Evolutionary conservation across 1,139 yeast species (phyloP).

Genomic region (Candida neerlandica): DNA sequence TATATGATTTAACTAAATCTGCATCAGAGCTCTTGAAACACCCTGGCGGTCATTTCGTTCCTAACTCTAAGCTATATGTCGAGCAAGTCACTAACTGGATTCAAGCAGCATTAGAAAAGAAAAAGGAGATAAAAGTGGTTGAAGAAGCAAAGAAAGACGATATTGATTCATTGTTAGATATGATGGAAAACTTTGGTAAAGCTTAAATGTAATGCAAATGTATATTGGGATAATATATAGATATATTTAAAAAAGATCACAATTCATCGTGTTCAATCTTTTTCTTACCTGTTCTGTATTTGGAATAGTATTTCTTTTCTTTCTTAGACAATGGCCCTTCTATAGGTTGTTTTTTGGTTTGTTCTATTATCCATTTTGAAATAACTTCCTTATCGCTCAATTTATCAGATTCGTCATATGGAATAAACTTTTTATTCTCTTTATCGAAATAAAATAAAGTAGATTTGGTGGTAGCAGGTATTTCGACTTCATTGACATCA

Average conservation of each 20-base stretch:
- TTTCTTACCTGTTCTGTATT: constrained; percentile 35
- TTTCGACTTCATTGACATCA: constrained; percentile 24
- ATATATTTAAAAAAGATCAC: background rate
- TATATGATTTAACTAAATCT: constrained; percentile 56
- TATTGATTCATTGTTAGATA: constrained; percentile 35
- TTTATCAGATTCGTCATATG: constrained; percentile 26
- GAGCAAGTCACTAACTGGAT: constrained; percentile 64
- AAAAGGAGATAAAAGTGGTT: constrained; percentile 17
- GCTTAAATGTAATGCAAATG: constrained; percentile 15
- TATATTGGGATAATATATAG: constrained; percentile 2
- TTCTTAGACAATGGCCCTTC: constrained; percentile 46
- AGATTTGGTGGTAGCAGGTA: constrained; percentile 29
- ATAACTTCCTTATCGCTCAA: constrained; percentile 35
- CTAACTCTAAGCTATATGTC: constrained; percentile 64
- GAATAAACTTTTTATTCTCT: constrained; percentile 21
- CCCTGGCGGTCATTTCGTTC: constrained; percentile 88
- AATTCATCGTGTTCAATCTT: constrained; percentile 40
- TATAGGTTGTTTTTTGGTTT: constrained; percentile 29
- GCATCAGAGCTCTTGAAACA: constrained; percentile 58
- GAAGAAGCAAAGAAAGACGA: constrained; percentile 25
- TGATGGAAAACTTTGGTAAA: constrained; percentile 41
- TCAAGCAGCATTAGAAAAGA: constrained; percentile 19
- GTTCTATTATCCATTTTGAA: constrained; percentile 36
- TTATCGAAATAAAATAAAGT: constrained; percentile 32
- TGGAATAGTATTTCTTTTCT: constrained; percentile 31